Conservation (phyloP, 148 eudicot species). For the Camellia lanceoleosa region DNA sequence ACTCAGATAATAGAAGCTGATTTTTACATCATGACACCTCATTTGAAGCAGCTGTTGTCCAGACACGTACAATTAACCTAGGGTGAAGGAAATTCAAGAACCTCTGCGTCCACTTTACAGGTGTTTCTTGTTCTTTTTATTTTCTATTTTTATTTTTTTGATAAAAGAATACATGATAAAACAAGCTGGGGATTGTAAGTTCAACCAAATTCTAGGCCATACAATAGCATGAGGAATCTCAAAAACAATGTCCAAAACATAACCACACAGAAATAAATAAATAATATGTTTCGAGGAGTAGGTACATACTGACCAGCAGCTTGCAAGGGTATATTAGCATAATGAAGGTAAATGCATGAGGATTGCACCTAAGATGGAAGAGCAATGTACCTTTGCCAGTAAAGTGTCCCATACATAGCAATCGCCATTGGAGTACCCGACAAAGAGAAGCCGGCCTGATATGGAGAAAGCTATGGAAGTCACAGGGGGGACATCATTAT, state of each 20-base stretch:
- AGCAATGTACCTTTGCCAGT: conserved; percentile 66
- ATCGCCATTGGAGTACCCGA: conserved; percentile 82
- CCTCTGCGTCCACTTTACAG: not conserved
- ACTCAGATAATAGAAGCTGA: not conserved
- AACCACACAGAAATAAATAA: not conserved
- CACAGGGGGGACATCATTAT: conserved; percentile 61
- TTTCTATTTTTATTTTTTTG: not conserved
- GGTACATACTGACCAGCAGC: not conserved
- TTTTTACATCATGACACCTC: not conserved
- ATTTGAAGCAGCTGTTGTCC: not conserved
- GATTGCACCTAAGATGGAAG: conserved; percentile 7
- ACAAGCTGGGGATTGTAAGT: no score
- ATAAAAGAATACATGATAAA: not conserved
- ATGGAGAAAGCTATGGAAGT: conserved; percentile 85
- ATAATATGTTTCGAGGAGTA: not conserved
- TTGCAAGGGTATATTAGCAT: not conserved
- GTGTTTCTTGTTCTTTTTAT: not conserved
- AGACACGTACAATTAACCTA: not conserved
- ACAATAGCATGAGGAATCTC: not conserved
- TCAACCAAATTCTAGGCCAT: no score
- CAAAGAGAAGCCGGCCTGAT: conserved; percentile 93
- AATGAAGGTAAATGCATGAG: conserved; percentile 6
- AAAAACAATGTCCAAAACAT: not conserved
- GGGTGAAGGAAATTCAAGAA: not conserved
- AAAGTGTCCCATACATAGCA: conserved; percentile 98